Conservation (phyloP, 768 basidiomycete species). For the Auricularia sp. region DNA sequence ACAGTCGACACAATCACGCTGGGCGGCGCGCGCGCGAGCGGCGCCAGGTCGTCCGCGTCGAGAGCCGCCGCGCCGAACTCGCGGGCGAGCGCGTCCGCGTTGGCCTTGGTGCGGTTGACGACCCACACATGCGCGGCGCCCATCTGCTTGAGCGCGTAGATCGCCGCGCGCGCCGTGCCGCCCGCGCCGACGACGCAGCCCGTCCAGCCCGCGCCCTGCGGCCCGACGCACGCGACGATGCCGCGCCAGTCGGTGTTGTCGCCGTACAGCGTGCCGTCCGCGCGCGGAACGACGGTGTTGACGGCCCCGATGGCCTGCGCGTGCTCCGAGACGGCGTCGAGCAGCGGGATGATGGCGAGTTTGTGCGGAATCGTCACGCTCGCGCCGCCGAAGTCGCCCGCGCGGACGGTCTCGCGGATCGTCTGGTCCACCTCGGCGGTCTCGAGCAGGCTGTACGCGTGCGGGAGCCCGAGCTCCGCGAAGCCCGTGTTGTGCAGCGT, state of each 20-base stretch:
- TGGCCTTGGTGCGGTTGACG: constrained; percentile 72
- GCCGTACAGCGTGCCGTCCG: constrained; percentile 51
- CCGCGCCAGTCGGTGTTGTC: constrained; percentile 98
- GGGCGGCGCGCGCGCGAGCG: constrained; percentile 32
- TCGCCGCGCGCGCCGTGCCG: constrained; percentile 87
- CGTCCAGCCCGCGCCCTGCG: constrained; percentile 15
- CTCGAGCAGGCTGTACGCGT: constrained; percentile 72
- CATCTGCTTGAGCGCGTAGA: constrained; percentile 66
- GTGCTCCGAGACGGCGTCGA: constrained; percentile 70
- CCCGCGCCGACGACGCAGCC: constrained; percentile 90
- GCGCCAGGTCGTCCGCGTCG: constrained; percentile 42
- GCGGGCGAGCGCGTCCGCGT: constrained; percentile 57
- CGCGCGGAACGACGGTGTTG: constrained; percentile 72
- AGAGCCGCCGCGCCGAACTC: constrained; percentile 50
- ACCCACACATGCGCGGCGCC: constrained; percentile 67
- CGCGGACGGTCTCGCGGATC: constrained; percentile 49
- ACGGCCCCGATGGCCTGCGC: constrained; percentile 87
- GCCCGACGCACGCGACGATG: constrained; percentile 44
- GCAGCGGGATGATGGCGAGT: constrained; percentile 72
- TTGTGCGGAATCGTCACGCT: constrained; percentile 97
- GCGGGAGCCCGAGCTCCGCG: constrained; percentile 68
- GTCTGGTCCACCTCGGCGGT: constrained; percentile 53
- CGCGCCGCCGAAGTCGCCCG: constrained; percentile 82
- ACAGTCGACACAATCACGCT: constrained; percentile 83
- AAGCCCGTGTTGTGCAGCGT: constrained; percentile 89